phyloP scores from a whole-genome alignment of 2,329 filamentous ascomycete genomes.

The Pezizomycotina sp. region DNA sequence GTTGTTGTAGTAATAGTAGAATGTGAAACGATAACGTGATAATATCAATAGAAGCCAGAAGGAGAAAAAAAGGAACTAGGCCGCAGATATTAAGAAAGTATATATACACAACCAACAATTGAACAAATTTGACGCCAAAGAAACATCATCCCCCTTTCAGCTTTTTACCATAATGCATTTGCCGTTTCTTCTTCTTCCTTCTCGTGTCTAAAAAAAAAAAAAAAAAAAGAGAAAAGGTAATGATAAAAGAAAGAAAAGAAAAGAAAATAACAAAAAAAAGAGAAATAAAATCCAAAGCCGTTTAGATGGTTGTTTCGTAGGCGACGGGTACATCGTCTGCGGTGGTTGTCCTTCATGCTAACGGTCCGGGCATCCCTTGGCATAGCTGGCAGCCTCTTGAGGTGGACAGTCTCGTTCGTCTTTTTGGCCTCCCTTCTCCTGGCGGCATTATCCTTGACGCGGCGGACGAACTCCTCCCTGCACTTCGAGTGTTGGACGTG shows the following conservation, averaged over 20 bases:
- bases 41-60: too few species aligned
- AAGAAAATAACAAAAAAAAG: constrained; percentile 16
- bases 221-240: constrained; percentile 9
- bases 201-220: constrained; percentile 10
- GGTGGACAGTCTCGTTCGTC: constrained; percentile 68
- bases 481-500: constrained; percentile 90
- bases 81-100: too few species aligned
- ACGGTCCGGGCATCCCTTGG: constrained; percentile 71
- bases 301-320: constrained; percentile 98
- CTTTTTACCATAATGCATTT: too few species aligned
- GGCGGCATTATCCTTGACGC: constrained; percentile 90
- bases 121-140: too few species aligned
- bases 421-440: constrained; percentile 87
- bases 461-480: constrained; percentile 86
- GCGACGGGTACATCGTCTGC: constrained; percentile 75
- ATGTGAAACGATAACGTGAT: too few species aligned
- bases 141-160: too few species aligned
- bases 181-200: too few species aligned
- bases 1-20: too few species aligned
- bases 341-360: constrained; percentile 64
- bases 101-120: too few species aligned
- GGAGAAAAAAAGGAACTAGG: too few species aligned
- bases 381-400: constrained; percentile 75
- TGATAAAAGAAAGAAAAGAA: constrained; percentile 10
- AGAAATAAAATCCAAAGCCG: constrained; percentile 6